Conservation (phyloP, 1,139 yeast genomes). For the Tardiomyces depauwii region DNA sequence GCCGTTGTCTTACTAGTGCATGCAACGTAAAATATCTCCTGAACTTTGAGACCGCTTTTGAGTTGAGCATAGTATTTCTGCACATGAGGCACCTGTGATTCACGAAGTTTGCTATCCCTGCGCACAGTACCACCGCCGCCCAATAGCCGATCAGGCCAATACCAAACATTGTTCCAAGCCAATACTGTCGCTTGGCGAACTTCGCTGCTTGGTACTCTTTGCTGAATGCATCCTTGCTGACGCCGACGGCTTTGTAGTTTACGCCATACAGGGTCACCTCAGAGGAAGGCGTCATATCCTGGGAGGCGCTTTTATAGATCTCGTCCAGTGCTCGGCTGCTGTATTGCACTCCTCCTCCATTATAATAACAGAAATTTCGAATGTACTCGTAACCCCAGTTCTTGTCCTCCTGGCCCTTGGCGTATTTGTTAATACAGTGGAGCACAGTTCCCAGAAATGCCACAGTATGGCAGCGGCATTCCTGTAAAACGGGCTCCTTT, state of each 20-base stretch:
- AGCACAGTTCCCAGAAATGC: slow-evolving; percentile 15
- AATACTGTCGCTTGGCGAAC: slow-evolving; percentile 10
- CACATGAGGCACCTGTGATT: slow-evolving; percentile 9
- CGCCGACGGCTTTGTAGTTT: neutral
- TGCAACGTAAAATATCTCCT: slow-evolving; percentile 23
- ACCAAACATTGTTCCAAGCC: slow-evolving; percentile 16
- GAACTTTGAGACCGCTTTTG: slow-evolving; percentile 10
- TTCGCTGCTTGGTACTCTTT: slow-evolving; percentile 7
- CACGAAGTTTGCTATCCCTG: slow-evolving; percentile 9
- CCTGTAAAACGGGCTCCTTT: slow-evolving; percentile 4
- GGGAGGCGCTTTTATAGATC: slow-evolving; percentile 6
- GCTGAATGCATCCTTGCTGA: neutral
- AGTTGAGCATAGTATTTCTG: slow-evolving; percentile 8
- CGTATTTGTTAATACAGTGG: slow-evolving; percentile 12
- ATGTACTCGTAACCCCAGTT: slow-evolving; percentile 12
- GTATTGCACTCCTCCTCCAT: slow-evolving; percentile 6
- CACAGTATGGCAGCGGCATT: slow-evolving; percentile 13
- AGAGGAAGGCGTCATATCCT: slow-evolving; percentile 6
- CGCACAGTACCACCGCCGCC: slow-evolving; percentile 11
- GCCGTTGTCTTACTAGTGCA: slow-evolving; percentile 20
- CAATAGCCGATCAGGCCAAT: slow-evolving; percentile 16
- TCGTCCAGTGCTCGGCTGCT: slow-evolving; percentile 8
- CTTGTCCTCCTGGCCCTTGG: slow-evolving; percentile 11
- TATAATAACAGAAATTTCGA: slow-evolving; percentile 9
- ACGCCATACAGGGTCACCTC: neutral